These are phyloP conservation scores for Paraleonurus japonicus DNA, from an alignment of 257 asterid species.

Conservation along the genomic window DNA sequence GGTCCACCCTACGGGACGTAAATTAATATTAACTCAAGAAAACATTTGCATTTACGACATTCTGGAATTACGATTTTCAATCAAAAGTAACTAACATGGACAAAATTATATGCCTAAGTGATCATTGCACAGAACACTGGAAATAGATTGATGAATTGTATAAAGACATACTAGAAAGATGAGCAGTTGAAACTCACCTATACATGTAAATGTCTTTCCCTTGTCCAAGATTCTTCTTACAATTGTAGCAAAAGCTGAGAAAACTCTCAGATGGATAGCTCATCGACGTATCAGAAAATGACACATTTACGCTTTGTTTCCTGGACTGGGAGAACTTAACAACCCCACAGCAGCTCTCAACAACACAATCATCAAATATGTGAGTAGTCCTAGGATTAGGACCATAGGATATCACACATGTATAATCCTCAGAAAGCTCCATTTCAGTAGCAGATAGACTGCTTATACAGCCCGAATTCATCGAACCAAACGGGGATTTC, in stretches of 20 bases:
- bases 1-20: no score
- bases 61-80: background rate
- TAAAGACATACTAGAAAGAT: no score
- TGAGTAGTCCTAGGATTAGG: slow-evolving; percentile 85
- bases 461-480: slow-evolving; percentile 36
- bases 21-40: no score
- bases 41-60: no score
- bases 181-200: slow-evolving; percentile 44
- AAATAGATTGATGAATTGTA: background rate
- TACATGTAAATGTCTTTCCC: slow-evolving; percentile 81
- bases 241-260: slow-evolving; percentile 70
- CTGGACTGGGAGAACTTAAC: slow-evolving; percentile 45
- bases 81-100: background rate
- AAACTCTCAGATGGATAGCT: slow-evolving; percentile 66
- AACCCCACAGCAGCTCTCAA: slow-evolving; percentile 71
- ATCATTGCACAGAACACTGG: background rate
- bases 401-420: slow-evolving; percentile 80
- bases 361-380: slow-evolving; percentile 77
- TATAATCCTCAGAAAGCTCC: slow-evolving; percentile 93
- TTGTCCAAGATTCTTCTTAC: slow-evolving; percentile 73
- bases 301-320: slow-evolving; percentile 10
- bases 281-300: slow-evolving; percentile 26
- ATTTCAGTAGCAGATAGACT: slow-evolving; percentile 61
- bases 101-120: background rate
- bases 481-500: slow-evolving; percentile 52